Evolutionary conservation across 495 filamentous ascomycete species (phyloP), one percentile per base, ranked within the genome.

Genomic region (Lophiostoma macrostomum): DNA sequence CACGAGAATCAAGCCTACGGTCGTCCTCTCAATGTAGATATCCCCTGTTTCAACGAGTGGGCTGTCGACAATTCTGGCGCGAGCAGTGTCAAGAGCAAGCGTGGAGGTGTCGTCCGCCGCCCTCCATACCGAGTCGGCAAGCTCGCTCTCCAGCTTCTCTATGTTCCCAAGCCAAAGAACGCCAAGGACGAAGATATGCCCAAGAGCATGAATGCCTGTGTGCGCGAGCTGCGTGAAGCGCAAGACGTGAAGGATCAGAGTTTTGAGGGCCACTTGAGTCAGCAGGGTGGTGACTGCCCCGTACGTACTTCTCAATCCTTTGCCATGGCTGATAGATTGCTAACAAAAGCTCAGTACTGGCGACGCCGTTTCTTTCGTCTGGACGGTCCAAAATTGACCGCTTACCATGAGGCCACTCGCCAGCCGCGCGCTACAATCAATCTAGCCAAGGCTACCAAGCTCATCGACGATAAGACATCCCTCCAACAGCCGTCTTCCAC

Each of bases 1-100:
- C 90, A 96, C 65, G 93, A 97, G 66, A 68, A 82, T 16, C 76
- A 80, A 31, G 90, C 89, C 50, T 97, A 84, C 61, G 93, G 93
- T 14, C 83, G 90, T 30, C 87, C 88, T 18, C 86, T 93, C 57
- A 84, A 80, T 43, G 88, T 89, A 32, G 90, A 96, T 56, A 79
- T 96, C 40, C 85, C 90, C 14, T 90, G 88, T 66, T 98, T 95
- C 74, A 98, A 98, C 64, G 94, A 98, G 71, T 98, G 93, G 93
- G 94, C 93, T 10, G 81, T 84, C 13, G 93, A 98, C 61, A 85
- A 91, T 40, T 27, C 29, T 32, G 78, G 83, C 11, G 81, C 75
- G 43, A 81, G 77, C 39, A 94, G 87, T 65, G 82, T 95, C 30
- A 95, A 91, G 76, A 95, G 86, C 73, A 96, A 94, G 76, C 87